Base-by-base conservation (phyloP, 768 basidiomycete genomes). In the Suillus discolor region DNA sequence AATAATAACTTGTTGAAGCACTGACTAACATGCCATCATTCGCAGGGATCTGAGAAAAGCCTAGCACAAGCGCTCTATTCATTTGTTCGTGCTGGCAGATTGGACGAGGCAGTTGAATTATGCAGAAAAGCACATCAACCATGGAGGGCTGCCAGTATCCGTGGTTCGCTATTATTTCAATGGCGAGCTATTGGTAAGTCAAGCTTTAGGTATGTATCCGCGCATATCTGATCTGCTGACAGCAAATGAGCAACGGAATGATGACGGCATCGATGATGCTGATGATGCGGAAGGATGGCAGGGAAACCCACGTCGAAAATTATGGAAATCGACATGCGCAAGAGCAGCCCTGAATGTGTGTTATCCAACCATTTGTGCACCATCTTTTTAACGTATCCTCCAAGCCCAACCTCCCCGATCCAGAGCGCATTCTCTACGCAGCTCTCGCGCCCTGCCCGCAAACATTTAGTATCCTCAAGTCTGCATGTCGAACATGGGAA, bases 241-340 rank as follows among this genome's bases (percentile, higher is more conserved):
- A 77, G 85, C 85, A 23, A 83, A 85, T 64, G 86, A 87, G 59
- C 71, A 73, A n/a, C 78, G 76, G 63, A 83, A 82, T 23, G 84
- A 83, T 20, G 81, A 81, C 6, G 81, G 80, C 0, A 80, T 78
- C 34, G 84, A 85, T 15, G 77, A 79, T 36, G 79, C 81, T 51
- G 75, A 80, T 2, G 66, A 80, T 61, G 75, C 75, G 18, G 85
- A 88, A 44, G 74, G 77, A 0, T 90, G 86, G 87, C 79, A 81
- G 25, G 97, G 97, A 2, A 98, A 97, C 73, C 82, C 84, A 39
- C 86, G 86, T 34, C 81, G 96, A 64, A 84, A 82, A 68, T 78
- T 97, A 6, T 99, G 97, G 97, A 97, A 97, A 79, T 81, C 87
- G 20, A 86, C 90, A 2, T 98, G 96, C 74, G 84, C 87, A 49